Conservation (phyloP, 164 flowering plant genomes). For the Chloranthus sessilifolius region DNA sequence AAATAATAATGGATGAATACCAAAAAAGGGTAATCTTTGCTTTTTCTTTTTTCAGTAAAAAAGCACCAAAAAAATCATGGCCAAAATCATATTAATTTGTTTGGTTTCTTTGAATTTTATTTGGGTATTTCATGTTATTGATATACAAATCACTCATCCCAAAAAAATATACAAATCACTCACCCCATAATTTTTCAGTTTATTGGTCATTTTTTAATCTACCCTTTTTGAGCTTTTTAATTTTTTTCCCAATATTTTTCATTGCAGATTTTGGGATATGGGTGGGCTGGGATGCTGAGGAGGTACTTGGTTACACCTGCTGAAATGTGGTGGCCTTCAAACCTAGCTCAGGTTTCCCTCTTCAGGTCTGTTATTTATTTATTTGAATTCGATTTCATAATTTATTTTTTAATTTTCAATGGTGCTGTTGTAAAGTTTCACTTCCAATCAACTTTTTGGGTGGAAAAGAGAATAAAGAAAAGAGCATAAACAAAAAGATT, state of each 20-base stretch:
- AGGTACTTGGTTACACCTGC: constrained; percentile 78
- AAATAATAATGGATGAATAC: too few species aligned
- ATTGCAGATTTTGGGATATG: constrained; percentile 79
- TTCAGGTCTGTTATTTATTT: constrained; percentile 47
- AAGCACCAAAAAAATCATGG: too few species aligned
- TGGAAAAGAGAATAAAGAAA: neutral
- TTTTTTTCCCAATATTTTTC: neutral
- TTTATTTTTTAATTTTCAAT: neutral
- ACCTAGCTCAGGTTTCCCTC: constrained; percentile 89
- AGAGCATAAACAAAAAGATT: neutral
- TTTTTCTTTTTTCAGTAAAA: too few species aligned
- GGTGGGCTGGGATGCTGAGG: constrained; percentile 94
- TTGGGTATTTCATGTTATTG: too few species aligned
- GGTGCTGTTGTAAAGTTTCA: constrained; percentile 3
- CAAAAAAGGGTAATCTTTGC: too few species aligned
- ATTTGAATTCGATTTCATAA: neutral
- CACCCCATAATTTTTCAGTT: neutral
- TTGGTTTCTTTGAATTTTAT: too few species aligned
- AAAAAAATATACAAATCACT: too few species aligned
- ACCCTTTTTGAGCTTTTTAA: neutral
- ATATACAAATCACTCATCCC: too few species aligned
- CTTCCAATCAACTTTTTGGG: constrained; percentile 1
- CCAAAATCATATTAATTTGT: too few species aligned
- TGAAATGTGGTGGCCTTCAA: constrained; percentile 98
- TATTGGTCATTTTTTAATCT: neutral